Evolutionary conservation across 768 basidiomycete species (phyloP).

Genomic region (Tylopilus balloui): DNA sequence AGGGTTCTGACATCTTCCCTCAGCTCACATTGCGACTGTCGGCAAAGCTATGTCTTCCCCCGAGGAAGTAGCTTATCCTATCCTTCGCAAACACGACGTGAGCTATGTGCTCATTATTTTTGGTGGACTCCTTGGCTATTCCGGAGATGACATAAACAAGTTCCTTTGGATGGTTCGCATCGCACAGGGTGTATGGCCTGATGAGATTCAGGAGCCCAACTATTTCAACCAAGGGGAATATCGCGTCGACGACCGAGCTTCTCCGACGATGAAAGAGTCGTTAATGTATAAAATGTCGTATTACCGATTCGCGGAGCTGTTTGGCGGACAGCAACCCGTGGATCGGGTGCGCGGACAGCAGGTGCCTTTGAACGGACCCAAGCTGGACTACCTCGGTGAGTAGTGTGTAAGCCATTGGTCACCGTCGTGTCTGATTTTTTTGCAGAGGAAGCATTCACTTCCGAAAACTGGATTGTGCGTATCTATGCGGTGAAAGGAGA

Average conservation of each 20-base stretch:
- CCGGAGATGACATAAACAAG: slow-evolving; percentile 99
- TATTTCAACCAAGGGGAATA: slow-evolving; percentile 97
- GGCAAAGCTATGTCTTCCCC: slow-evolving; percentile 95
- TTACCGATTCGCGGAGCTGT: slow-evolving; percentile 91
- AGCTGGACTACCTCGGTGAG: slow-evolving; percentile 84
- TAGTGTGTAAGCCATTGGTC: slow-evolving; percentile 2
- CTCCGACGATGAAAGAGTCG: slow-evolving; percentile 86
- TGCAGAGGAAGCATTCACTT: slow-evolving; percentile 94
- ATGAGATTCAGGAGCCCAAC: slow-evolving; percentile 92
- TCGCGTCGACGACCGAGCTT: slow-evolving; percentile 81
- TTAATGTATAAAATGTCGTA: slow-evolving; percentile 99
- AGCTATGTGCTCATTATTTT: slow-evolving; percentile 97
- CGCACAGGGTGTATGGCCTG: slow-evolving; percentile 95
- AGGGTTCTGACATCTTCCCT: slow-evolving; percentile 5
- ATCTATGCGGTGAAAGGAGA: slow-evolving; percentile 96
- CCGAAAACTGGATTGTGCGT: slow-evolving; percentile 99
- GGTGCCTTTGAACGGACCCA: slow-evolving; percentile 72
- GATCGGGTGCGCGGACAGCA: slow-evolving; percentile 91
- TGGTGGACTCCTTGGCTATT: slow-evolving; percentile 93
- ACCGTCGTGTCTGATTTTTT: not conserved
- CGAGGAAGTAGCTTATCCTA: slow-evolving; percentile 96
- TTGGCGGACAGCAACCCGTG: slow-evolving; percentile 63
- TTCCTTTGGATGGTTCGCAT: slow-evolving; percentile 99
- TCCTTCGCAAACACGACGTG: slow-evolving; percentile 94
- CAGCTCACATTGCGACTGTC: slow-evolving; percentile 96